Evolutionary conservation across 2,329 filamentous ascomycete species (phyloP).

Genomic region (Penicillium digitatum): DNA sequence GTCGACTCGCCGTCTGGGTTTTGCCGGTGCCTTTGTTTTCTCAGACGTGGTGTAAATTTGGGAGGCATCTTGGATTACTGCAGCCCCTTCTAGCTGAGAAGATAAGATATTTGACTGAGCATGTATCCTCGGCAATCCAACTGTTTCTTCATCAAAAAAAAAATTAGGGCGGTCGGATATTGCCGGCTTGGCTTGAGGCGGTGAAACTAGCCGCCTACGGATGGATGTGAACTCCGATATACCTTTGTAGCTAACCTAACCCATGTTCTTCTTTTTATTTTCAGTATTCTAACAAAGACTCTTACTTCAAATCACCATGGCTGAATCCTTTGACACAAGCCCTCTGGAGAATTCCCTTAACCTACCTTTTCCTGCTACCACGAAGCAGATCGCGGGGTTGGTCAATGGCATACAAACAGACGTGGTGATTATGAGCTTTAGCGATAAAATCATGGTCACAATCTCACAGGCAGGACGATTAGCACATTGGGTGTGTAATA

Average conservation of each 20-base stretch:
- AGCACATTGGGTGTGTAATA: slow-evolving; percentile 77
- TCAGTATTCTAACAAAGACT: neutral
- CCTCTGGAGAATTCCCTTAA: slow-evolving; percentile 42
- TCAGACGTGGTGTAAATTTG: slow-evolving; percentile 54
- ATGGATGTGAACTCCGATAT: neutral
- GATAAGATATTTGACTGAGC: slow-evolving; percentile 4
- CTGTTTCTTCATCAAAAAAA: slow-evolving; percentile 14
- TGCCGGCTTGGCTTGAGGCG: slow-evolving; percentile 15
- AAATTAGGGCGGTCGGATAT: slow-evolving; percentile 24
- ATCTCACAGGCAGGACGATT: slow-evolving; percentile 80
- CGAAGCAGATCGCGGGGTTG: slow-evolving; percentile 55
- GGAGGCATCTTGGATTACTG: slow-evolving; percentile 33
- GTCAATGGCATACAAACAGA: slow-evolving; percentile 69
- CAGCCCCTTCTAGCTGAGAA: slow-evolving; percentile 14
- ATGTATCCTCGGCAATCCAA: slow-evolving; percentile 3
- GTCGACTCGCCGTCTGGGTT: slow-evolving; percentile 37
- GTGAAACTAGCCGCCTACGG: slow-evolving; percentile 12
- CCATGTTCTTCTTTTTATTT: neutral
- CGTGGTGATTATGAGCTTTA: slow-evolving; percentile 68
- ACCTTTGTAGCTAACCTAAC: neutral
- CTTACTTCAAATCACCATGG: slow-evolving; percentile 19
- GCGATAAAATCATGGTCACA: slow-evolving; percentile 87
- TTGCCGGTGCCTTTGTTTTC: slow-evolving; percentile 52
- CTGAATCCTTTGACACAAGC: slow-evolving; percentile 23
- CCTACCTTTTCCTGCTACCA: slow-evolving; percentile 65